phyloP scores from a whole-genome alignment of 1,284 basidiomycete species.

The Boletellus deceptivus region DNA sequence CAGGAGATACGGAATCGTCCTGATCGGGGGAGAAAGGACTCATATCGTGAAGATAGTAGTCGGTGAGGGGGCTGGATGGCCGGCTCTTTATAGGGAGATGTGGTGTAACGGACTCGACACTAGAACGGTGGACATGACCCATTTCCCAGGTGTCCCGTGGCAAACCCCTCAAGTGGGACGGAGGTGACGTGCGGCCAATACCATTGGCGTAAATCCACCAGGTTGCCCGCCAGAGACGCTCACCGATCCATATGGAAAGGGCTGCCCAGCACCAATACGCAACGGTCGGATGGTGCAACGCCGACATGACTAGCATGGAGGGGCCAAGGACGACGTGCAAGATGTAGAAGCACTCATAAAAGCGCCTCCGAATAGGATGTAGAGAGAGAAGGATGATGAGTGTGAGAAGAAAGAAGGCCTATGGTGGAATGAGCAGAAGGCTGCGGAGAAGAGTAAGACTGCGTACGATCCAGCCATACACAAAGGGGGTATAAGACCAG shows the following conservation, averaged over 20 bases:
- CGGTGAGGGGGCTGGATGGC: slow-evolving; percentile 25
- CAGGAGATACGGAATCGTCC: neutral
- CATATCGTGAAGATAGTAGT: slow-evolving; percentile 19
- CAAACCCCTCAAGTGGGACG: neutral
- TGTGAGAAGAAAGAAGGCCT: slow-evolving; percentile 74
- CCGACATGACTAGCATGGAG: slow-evolving; percentile 58
- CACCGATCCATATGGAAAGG: slow-evolving; percentile 62
- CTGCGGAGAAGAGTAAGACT: slow-evolving; percentile 2
- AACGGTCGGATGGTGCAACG: slow-evolving; percentile 68
- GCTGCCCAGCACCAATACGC: slow-evolving; percentile 72
- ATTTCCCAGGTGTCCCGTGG: slow-evolving; percentile 26
- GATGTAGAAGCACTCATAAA: slow-evolving; percentile 79
- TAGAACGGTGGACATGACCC: slow-evolving; percentile 8
- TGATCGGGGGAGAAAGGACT: neutral
- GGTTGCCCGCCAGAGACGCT: slow-evolving; percentile 58
- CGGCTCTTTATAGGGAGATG: slow-evolving; percentile 10
- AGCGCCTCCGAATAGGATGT: slow-evolving; percentile 58
- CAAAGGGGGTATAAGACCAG: slow-evolving; percentile 69
- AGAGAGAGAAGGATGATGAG: slow-evolving; percentile 65
- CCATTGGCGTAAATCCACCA: slow-evolving; percentile 70
- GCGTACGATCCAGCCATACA: slow-evolving; percentile 72
- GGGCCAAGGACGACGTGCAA: slow-evolving; percentile 68
- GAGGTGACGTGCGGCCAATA: slow-evolving; percentile 20
- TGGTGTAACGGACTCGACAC: slow-evolving; percentile 1
- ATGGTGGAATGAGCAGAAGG: slow-evolving; percentile 14